A percentile compares a stretch with the other conserved stretches of the same genome.
phyloP scores from a whole-genome alignment of 2,329 filamentous ascomycete genomes.

The Alternaria tenuissima region DNA sequence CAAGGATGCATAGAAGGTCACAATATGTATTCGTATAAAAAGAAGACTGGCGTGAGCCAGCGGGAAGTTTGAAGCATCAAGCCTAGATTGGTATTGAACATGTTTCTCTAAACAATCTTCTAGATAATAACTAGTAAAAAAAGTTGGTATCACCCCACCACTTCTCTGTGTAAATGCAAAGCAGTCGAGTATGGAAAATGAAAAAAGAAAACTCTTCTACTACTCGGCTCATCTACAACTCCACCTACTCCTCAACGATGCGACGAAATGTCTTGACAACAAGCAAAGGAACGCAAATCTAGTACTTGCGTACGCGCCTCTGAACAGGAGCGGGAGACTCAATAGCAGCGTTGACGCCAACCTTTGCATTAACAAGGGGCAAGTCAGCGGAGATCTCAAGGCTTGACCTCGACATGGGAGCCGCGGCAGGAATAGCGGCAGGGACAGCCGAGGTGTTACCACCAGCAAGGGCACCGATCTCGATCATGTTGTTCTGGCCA shows the following conservation, averaged over 20 bases:
- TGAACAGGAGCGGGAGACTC: not conserved
- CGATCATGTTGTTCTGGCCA: constrained; percentile 56
- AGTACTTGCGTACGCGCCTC: constrained; percentile 1
- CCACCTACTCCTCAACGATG: not conserved
- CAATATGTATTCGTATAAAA: not conserved
- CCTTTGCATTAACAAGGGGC: not conserved
- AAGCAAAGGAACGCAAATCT: not conserved
- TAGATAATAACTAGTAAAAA: not conserved
- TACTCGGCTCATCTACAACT: not conserved
- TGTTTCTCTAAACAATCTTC: not conserved
- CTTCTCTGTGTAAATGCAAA: too few relatives aligned
- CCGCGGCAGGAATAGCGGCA: constrained; percentile 2
- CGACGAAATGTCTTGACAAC: not conserved
- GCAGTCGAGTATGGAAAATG: not conserved
- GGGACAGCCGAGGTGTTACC: constrained; percentile 11
- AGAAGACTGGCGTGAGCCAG: not conserved
- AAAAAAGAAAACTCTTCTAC: not conserved
- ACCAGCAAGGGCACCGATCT: constrained; percentile 14
- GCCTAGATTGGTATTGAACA: not conserved
- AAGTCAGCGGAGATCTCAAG: not conserved
- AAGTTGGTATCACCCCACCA: not conserved
- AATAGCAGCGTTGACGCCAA: not conserved
- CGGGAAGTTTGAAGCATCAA: not conserved
- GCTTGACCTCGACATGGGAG: not conserved
- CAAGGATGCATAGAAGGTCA: not conserved